A percentile compares a stretch with the other conserved stretches of the same genome.
Evolutionary conservation across 371 early-diverging fungal species (phyloP).

Genomic region (Mucor circinelloides): DNA sequence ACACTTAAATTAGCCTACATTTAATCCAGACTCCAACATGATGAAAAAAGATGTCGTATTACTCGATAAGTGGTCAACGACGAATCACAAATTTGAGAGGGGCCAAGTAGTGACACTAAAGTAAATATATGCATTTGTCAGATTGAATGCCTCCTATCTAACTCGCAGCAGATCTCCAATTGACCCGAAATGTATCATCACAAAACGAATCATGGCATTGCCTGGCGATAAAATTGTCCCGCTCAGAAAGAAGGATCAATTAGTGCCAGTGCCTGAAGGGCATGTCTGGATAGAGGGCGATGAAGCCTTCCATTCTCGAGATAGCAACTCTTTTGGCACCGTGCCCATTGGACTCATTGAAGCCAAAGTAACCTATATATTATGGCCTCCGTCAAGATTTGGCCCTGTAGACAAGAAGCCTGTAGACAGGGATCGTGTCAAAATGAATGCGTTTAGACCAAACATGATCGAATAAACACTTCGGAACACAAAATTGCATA

Average conservation of each 20-base stretch:
- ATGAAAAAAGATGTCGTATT: slow-evolving; percentile 75
- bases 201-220: slow-evolving; percentile 86
- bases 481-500: slow-evolving; percentile 1
- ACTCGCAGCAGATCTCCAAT: slow-evolving; percentile 60
- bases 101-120: slow-evolving; percentile 86
- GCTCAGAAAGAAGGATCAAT: slow-evolving; percentile 33
- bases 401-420: slow-evolving; percentile 51
- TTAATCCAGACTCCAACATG: slow-evolving; percentile 86
- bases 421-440: slow-evolving; percentile 32
- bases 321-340: slow-evolving; percentile 88
- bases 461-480: neutral
- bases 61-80: slow-evolving; percentile 69
- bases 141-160: neutral
- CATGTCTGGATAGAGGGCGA: slow-evolving; percentile 95
- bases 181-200: slow-evolving; percentile 69
- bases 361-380: slow-evolving; percentile 59
- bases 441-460: slow-evolving; percentile 23
- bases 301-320: slow-evolving; percentile 82
- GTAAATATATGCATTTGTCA: slow-evolving; percentile 41
- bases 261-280: slow-evolving; percentile 78
- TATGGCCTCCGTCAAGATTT: slow-evolving; percentile 76
- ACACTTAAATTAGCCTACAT: slow-evolving; percentile 62
- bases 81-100: slow-evolving; percentile 53
- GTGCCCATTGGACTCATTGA: slow-evolving; percentile 76
- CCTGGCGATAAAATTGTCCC: slow-evolving; percentile 85